A percentile compares a stretch with the other conserved stretches of the same genome.
Evolutionary conservation across 1,284 basidiomycete species (phyloP).

Genomic region (Puccinia polysora): DNA sequence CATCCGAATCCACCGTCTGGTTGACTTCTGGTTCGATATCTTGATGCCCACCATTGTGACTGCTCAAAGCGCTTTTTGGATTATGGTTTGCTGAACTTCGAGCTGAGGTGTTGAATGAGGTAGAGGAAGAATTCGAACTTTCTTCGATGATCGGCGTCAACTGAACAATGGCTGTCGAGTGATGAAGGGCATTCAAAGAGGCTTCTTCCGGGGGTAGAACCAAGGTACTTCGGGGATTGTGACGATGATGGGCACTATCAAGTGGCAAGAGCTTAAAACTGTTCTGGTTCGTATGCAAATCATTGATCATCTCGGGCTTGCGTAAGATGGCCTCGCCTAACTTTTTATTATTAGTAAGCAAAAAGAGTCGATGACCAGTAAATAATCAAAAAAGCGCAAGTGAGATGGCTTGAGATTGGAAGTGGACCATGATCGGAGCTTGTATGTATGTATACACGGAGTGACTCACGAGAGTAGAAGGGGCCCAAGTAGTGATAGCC

Average conservation of each 20-base stretch:
- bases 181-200: too few relatives aligned
- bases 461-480: conserved; percentile 50
- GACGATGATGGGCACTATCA: background rate
- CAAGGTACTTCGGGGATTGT: too few relatives aligned
- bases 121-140: background rate
- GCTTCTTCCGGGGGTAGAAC: too few relatives aligned
- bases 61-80: background rate
- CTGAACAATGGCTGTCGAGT: too few relatives aligned
- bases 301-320: background rate
- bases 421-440: background rate
- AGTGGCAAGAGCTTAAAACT: background rate
- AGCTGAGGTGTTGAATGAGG: background rate
- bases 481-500: conserved; percentile 52
- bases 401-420: too few relatives aligned
- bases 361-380: background rate
- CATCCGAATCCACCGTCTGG: background rate
- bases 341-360: background rate
- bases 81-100: background rate
- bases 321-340: conserved; percentile 5
- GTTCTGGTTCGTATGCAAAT: background rate
- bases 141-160: background rate
- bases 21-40: too few relatives aligned
- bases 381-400: conserved; percentile 17
- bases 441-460: background rate
- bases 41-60: too few relatives aligned